These are phyloP conservation scores for Russula emetica DNA, from an alignment of 768 basidiomycete species.

Conservation along the genomic window DNA sequence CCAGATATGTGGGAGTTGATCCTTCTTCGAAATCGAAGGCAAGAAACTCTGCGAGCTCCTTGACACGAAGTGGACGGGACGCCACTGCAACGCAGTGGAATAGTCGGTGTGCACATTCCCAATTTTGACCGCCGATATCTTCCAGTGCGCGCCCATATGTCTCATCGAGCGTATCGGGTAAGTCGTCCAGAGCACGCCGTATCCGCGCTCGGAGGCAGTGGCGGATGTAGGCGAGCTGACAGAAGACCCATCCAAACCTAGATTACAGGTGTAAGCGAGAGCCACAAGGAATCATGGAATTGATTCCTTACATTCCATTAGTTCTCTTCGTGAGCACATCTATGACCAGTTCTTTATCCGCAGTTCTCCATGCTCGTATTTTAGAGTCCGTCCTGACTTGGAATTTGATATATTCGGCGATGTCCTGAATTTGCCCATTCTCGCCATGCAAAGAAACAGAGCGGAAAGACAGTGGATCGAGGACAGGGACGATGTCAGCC, in stretches of 20 bases:
- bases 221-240: neutral
- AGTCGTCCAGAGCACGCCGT: neutral
- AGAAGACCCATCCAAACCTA: constrained; percentile 1
- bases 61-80: neutral
- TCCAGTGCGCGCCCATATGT: neutral
- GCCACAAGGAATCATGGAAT: neutral
- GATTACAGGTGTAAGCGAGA: neutral
- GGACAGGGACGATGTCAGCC: neutral
- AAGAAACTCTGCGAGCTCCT: constrained; percentile 2
- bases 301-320: neutral
- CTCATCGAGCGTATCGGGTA: neutral
- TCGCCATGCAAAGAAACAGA: neutral
- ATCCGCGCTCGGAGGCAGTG: neutral
- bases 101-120: neutral
- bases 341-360: neutral
- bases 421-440: neutral
- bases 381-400: neutral
- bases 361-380: neutral
- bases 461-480: neutral
- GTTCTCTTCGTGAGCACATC: neutral
- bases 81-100: neutral
- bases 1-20: neutral
- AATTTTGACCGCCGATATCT: neutral
- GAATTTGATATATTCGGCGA: neutral
- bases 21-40: neutral